Percentiles rank a stretch among this genome's conserved stretches.
These are phyloP conservation scores for Nectriaceae sp. DNA, from an alignment of 2,329 filamentous ascomycete species.

Conservation along the genomic window DNA sequence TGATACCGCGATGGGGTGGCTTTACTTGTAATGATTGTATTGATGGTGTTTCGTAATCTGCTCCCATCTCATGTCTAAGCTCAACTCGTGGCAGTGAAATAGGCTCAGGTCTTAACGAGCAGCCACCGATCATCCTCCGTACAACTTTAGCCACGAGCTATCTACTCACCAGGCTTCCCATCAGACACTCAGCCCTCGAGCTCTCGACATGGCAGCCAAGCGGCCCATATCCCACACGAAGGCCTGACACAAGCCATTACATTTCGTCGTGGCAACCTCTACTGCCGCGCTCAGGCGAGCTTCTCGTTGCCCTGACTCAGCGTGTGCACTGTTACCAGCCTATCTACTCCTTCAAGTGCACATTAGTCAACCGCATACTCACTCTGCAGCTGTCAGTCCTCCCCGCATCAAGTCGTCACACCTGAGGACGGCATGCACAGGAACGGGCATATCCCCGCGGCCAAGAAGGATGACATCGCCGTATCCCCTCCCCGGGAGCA, in stretches of 20 bases:
- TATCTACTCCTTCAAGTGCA: background rate
- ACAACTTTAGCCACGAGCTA: background rate
- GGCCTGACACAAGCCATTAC: background rate
- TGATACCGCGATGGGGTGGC: slow-evolving; percentile 17
- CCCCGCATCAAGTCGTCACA: background rate
- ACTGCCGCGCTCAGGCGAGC: background rate
- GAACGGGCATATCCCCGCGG: no score
- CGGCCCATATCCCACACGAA: background rate
- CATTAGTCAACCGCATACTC: slow-evolving; percentile 1
- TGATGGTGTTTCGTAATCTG: slow-evolving; percentile 13
- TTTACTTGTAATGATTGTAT: slow-evolving; percentile 28
- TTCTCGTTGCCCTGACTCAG: slow-evolving; percentile 4
- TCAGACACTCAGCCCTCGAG: background rate
- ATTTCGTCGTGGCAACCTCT: background rate
- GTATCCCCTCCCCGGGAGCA: no score
- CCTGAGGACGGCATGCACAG: no score
- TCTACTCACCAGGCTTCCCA: background rate
- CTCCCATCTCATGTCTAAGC: background rate
- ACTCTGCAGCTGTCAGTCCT: slow-evolving; percentile 1
- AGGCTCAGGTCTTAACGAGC: background rate
- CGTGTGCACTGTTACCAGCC: slow-evolving; percentile 2
- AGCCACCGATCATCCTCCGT: background rate
- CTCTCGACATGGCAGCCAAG: background rate
- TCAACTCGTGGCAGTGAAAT: background rate
- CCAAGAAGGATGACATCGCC: no score